phyloP scores from a whole-genome alignment of 768 basidiomycete species.

The Boletellus ananas region DNA sequence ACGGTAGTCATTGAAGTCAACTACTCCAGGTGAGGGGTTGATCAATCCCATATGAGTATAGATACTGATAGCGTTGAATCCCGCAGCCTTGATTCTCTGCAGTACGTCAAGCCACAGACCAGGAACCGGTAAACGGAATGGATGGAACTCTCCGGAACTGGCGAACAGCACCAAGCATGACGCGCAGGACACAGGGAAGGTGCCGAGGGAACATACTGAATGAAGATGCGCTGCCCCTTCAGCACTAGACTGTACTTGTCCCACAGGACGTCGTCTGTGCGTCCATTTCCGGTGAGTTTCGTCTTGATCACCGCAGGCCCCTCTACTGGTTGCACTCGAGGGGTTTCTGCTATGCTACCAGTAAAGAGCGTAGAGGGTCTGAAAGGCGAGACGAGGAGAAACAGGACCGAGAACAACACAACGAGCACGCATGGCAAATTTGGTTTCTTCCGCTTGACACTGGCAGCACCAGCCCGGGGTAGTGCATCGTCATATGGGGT shows the following conservation, averaged over 20 bases:
- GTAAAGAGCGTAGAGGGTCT: slow-evolving; percentile 1
- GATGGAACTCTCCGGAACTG: slow-evolving; percentile 84
- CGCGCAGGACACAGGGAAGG: neutral
- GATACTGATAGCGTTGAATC: slow-evolving; percentile 73
- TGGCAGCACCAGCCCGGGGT: neutral
- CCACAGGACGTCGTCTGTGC: slow-evolving; percentile 43
- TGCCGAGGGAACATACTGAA: slow-evolving; percentile 49
- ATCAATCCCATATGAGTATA: slow-evolving; percentile 79
- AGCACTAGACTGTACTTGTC: slow-evolving; percentile 73
- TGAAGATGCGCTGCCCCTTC: slow-evolving; percentile 65
- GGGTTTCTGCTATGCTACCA: neutral
- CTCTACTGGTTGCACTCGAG: neutral
- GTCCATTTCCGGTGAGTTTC: slow-evolving; percentile 27
- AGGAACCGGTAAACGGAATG: slow-evolving; percentile 77
- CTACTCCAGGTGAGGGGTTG: slow-evolving; percentile 68
- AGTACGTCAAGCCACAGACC: slow-evolving; percentile 79
- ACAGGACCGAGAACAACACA: slow-evolving; percentile 15
- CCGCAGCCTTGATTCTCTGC: slow-evolving; percentile 77
- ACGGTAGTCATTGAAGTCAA: slow-evolving; percentile 72
- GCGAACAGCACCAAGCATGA: neutral
- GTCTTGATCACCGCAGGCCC: neutral
- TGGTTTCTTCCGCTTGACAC: slow-evolving; percentile 3
- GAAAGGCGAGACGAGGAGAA: slow-evolving; percentile 13
- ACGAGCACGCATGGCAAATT: slow-evolving; percentile 13
- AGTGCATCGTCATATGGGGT: slow-evolving; percentile 1